phyloP scores from a whole-genome alignment of 2,329 filamentous ascomycete species.

The Hypoxylon sp. region DNA sequence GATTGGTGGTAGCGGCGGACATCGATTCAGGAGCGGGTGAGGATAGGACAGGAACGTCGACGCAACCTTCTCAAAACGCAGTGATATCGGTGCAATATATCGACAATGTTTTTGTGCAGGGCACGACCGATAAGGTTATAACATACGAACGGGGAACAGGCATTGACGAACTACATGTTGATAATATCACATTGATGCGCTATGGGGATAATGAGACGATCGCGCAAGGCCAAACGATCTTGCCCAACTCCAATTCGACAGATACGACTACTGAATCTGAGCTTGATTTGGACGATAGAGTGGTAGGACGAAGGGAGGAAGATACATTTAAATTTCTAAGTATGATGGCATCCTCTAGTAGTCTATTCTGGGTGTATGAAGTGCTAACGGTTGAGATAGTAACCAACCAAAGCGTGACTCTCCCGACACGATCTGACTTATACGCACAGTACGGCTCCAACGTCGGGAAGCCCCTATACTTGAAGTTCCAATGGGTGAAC shows the following conservation, averaged over 20 bases:
- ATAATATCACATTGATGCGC: conserved; percentile 16
- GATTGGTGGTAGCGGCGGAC: conserved; percentile 24
- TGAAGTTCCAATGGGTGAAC: conserved; percentile 39
- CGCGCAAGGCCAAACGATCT: conserved; percentile 6
- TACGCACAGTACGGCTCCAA: neutral
- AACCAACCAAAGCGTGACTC: conserved; percentile 19
- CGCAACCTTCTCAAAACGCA: conserved; percentile 15
- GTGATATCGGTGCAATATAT: conserved; percentile 24
- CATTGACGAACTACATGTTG: conserved; percentile 19
- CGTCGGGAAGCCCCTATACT: conserved; percentile 30
- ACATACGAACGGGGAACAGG: conserved; percentile 2
- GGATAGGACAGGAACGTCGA: conserved; percentile 11
- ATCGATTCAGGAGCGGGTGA: conserved; percentile 1
- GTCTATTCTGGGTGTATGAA: no score
- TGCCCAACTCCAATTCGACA: no score
- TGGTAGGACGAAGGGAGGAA: conserved; percentile 7
- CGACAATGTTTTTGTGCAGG: no score
- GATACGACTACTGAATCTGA: neutral
- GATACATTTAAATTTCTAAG: conserved; percentile 9
- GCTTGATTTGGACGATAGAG: neutral
- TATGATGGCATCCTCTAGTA: conserved; percentile 6
- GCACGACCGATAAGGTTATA: conserved; percentile 1
- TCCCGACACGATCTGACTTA: conserved; percentile 4
- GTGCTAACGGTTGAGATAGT: conserved; percentile 15
- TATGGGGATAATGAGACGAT: conserved; percentile 9